Percentiles rank a stretch among this genome's conserved stretches.
These are phyloP conservation scores for Passiflora organensis DNA, from an alignment of 345 rosid species.

Conservation along the genomic window DNA sequence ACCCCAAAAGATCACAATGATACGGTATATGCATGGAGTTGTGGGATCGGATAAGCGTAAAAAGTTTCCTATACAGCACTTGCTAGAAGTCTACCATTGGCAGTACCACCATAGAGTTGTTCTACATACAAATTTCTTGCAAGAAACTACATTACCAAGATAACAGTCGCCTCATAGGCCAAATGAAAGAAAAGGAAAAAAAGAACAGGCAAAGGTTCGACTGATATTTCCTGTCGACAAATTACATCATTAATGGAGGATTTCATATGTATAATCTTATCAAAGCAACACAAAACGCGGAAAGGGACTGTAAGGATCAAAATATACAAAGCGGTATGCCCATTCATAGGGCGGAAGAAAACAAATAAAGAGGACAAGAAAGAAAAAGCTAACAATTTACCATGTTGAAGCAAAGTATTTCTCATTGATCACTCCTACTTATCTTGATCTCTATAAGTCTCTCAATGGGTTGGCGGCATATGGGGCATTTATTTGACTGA, in stretches of 20 bases:
- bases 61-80: too few relatives aligned
- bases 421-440: conserved; percentile 35
- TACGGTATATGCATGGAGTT: too few relatives aligned
- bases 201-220: neutral
- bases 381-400: conserved; percentile 15
- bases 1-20: too few relatives aligned
- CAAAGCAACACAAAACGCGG: conserved; percentile 3
- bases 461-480: conserved; percentile 77
- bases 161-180: neutral
- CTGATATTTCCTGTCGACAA: neutral
- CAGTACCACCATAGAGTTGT: neutral
- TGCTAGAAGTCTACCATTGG: too few relatives aligned
- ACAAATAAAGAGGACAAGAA: neutral
- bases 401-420: conserved; percentile 25
- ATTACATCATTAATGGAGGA: neutral
- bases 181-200: neutral
- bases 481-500: conserved; percentile 84
- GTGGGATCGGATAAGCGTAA: neutral
- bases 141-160: conserved; percentile 14
- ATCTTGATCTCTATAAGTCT: conserved; percentile 81
- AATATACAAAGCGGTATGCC: conserved; percentile 5
- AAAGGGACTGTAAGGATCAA: neutral
- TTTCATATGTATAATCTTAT: conserved; percentile 1
- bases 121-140: neutral
- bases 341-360: neutral